A percentile compares a stretch with the other conserved stretches of the same genome.
phyloP scores from a whole-genome alignment of 768 basidiomycete genomes.

The Mrakia gelida region DNA sequence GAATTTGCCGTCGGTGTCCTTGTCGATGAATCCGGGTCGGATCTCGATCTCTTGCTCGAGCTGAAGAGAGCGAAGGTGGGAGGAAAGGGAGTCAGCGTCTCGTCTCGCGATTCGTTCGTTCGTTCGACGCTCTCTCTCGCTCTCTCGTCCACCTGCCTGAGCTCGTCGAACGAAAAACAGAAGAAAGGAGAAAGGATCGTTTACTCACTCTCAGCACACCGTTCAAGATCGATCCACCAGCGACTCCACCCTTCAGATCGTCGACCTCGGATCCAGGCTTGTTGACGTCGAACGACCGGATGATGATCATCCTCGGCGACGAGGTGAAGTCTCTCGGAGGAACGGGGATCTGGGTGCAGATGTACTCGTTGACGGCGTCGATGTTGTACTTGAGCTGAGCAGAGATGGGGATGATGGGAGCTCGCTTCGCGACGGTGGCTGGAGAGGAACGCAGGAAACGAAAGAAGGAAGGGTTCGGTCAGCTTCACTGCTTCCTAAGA shows the following conservation, averaged over 20 bases:
- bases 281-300: constrained; percentile 99
- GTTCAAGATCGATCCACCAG: constrained; percentile 90
- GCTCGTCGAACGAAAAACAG: neutral
- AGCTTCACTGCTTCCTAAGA: neutral
- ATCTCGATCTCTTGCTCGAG: constrained; percentile 94
- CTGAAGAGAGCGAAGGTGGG: constrained; percentile 30
- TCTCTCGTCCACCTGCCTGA: too few species aligned
- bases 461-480: neutral
- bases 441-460: neutral
- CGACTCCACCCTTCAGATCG: constrained; percentile 96
- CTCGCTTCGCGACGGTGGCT: constrained; percentile 96
- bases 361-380: constrained; percentile 97
- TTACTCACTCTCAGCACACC: constrained; percentile 66
- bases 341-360: constrained; percentile 92
- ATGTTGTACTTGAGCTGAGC: constrained; percentile 99
- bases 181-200: too few species aligned
- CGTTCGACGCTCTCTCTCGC: too few species aligned
- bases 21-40: constrained; percentile 92
- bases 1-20: constrained; percentile 82
- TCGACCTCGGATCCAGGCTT: constrained; percentile 96
- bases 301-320: constrained; percentile 90
- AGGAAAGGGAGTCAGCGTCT: constrained; percentile 5
- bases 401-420: constrained; percentile 97
- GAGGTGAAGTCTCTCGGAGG: constrained; percentile 89
- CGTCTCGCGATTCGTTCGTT: neutral